Conservation (phyloP, 2,329 filamentous ascomycete species). For the Nemania sp. region DNA sequence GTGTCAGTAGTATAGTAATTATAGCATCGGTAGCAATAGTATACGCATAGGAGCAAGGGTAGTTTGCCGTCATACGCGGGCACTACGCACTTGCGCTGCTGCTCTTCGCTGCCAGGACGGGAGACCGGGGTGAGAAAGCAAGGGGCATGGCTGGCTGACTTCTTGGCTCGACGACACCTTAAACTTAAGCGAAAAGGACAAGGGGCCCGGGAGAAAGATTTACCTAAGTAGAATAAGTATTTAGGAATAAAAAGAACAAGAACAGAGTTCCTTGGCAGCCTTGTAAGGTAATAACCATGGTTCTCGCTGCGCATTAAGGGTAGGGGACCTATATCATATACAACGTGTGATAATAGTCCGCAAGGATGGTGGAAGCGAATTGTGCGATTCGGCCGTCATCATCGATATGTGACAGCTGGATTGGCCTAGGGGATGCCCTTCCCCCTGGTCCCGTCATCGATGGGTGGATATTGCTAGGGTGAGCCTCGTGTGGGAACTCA, state of each 20-base stretch:
- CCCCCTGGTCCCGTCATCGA: conserved; percentile 9
- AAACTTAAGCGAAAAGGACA: no score
- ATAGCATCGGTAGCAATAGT: neutral
- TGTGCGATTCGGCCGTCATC: conserved; percentile 33
- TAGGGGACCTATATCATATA: no score
- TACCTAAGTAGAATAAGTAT: no score
- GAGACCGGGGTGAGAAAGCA: no score
- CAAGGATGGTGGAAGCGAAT: neutral
- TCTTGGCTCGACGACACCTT: no score
- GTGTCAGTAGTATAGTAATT: neutral
- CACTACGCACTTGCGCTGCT: no score
- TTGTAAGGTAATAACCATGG: conserved; percentile 7
- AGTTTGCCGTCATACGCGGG: conserved; percentile 7
- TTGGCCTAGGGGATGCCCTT: no score
- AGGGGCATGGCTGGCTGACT: no score
- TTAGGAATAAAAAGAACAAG: neutral
- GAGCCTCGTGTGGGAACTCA: conserved; percentile 1
- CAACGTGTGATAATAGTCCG: no score
- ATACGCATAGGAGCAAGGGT: conserved; percentile 5
- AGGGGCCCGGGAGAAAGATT: no score
- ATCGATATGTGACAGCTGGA: conserved; percentile 30
- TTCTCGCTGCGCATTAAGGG: no score
- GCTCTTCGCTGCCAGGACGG: no score
- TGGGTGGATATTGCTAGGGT: conserved; percentile 1
- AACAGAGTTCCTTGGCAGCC: neutral